Conservation (phyloP, 345 rosid species). For the Gossypium australe region DNA sequence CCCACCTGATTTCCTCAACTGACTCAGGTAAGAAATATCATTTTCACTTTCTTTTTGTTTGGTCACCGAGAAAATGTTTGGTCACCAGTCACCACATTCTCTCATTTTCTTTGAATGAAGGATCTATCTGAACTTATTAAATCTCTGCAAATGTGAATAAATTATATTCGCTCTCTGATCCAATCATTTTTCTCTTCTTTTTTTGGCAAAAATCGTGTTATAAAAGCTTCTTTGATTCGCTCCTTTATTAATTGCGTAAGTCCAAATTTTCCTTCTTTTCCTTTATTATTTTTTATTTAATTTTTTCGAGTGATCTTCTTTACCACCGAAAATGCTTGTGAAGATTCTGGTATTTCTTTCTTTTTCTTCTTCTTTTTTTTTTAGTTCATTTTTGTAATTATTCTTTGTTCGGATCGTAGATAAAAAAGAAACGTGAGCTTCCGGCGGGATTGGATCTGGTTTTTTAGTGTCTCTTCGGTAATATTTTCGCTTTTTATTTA, state of each 20-base stretch:
- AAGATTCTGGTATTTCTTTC: not conserved
- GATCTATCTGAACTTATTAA: not conserved
- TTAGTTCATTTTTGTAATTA: too few relatives aligned
- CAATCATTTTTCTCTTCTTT: not conserved
- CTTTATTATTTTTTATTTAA: not conserved
- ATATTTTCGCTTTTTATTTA: not conserved
- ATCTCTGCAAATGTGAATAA: not conserved
- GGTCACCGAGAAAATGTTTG: too few relatives aligned
- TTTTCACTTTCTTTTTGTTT: too few relatives aligned
- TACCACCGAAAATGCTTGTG: not conserved
- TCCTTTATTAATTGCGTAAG: constrained; percentile 7
- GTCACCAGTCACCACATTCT: not conserved
- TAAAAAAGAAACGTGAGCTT: not conserved
- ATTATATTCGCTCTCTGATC: not conserved
- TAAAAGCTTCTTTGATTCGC: constrained; percentile 3
- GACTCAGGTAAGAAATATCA: too few relatives aligned
- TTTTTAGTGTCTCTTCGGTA: not conserved
- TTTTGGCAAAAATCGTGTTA: not conserved
- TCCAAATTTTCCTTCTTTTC: not conserved
- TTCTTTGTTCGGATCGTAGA: too few relatives aligned
- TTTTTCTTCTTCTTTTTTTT: not conserved
- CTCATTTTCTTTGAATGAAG: not conserved
- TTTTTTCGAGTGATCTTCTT: not conserved
- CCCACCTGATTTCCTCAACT: too few relatives aligned
- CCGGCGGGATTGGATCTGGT: not conserved